Evolutionary conservation across 805 yeast species (phyloP), one percentile per base, ranked within the genome.

Genomic region (Metschnikowia dekortorum): DNA sequence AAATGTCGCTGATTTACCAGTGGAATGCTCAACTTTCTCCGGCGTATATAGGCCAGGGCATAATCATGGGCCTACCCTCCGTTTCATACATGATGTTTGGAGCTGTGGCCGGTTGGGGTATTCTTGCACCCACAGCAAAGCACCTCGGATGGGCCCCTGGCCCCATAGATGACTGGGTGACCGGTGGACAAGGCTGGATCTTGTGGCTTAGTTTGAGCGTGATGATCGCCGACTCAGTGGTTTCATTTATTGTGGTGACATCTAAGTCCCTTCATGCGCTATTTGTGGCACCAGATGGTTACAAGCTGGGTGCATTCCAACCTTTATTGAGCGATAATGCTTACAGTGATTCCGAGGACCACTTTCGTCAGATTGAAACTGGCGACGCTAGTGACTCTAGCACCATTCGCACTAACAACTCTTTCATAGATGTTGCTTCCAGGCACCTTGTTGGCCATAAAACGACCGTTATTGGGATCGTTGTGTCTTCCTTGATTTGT

Each of bases 1-100:
- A 62, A 41, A 68, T 89, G 16, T 87, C 96, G 0, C 61, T 69
- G 18, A 67, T 74, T 14, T 87, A 88, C 67, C 75, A 87, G 42
- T 88, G 97, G 94, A 84, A 86, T 52, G 79, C 94, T 52, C 96
- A 94, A 65, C 97, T 97, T 0, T 89, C 97, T 0, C 99, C 99
- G 0, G 98, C 98, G 0, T 92, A 92, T 64, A 79, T 94, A 34
- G 99, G 99, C 2, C 99, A 92, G 67, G 99, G 99, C 4, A 89
- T 94, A 38, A 92, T 92, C 50, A 92, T 92, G 99, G 99, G 99
- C 0, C 71, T 90, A 7, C 88, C 91, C 1, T 90, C 98, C 0
- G 95, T 90, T 0, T 76, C 89, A 8, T 87, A 90, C 54, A 92
- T 92, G 99, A 69, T 92, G 39, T 78, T 89, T 57, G 99, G 99